Conservation (phyloP, 148 eudicot genomes). For the Fallopia convolvulus region DNA sequence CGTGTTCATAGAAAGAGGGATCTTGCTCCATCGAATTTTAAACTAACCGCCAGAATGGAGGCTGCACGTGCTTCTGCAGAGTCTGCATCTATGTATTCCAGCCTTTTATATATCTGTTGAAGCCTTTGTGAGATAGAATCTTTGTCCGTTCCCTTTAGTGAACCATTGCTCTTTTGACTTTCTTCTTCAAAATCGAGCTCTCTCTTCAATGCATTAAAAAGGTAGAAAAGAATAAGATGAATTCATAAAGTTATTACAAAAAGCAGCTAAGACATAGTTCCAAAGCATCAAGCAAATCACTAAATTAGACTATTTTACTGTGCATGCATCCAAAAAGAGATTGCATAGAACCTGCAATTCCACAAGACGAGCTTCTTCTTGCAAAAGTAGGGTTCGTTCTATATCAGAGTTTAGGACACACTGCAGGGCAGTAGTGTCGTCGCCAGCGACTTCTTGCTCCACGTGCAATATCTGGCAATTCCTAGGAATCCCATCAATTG, state of each 20-base stretch:
- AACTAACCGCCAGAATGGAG: constrained; percentile 90
- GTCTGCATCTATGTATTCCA: constrained; percentile 89
- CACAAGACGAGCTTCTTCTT: constrained; percentile 73
- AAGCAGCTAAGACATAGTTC: neutral
- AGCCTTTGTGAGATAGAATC: constrained; percentile 54
- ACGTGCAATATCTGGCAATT: constrained; percentile 96
- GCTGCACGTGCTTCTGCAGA: constrained; percentile 97
- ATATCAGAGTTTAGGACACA: constrained; percentile 85
- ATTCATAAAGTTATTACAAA: neutral
- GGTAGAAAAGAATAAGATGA: constrained; percentile 10
- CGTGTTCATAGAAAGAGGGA: neutral
- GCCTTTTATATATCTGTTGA: constrained; percentile 83
- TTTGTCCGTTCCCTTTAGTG: constrained; percentile 41
- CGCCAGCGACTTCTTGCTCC: constrained; percentile 98
- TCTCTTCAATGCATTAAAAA: constrained; percentile 35
- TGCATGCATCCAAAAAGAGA: neutral
- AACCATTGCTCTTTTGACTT: constrained; percentile 42
- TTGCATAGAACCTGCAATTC: constrained; percentile 53
- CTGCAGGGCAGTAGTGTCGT: constrained; percentile 78
- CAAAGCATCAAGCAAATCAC: neutral
- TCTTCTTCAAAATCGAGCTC: constrained; percentile 51
- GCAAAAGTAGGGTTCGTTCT: constrained; percentile 73
- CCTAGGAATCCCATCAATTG: constrained; percentile 93
- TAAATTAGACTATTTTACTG: neutral
- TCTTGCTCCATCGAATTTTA: neutral